Evolutionary conservation across 202 grass and related monocot genomes (phyloP).

Genomic region (Saccharum hybrid): DNA sequence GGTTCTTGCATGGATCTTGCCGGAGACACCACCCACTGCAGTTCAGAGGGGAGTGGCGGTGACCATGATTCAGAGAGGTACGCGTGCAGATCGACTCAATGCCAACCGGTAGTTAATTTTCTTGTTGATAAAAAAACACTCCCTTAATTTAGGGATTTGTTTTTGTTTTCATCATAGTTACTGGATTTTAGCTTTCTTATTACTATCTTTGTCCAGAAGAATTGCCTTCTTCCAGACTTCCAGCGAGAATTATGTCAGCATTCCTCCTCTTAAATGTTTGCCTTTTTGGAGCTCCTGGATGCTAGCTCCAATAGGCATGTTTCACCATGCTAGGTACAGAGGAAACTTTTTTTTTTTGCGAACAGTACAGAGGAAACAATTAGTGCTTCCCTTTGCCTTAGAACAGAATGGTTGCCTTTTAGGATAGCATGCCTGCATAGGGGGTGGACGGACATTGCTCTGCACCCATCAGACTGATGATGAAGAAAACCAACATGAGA

Average conservation of each 20-base stretch:
- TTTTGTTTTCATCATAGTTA: not conserved
- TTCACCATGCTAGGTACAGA: conserved; percentile 30
- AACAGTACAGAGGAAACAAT: conserved; percentile 47
- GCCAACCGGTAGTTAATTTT: not conserved
- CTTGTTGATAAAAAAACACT: not conserved
- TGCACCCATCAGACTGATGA: conserved; percentile 5
- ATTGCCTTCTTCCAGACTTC: not conserved
- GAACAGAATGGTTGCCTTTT: conserved; percentile 30
- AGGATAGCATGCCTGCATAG: conserved; percentile 1
- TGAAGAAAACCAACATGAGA: not conserved
- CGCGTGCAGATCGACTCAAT: conserved; percentile 37
- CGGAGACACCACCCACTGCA: conserved; percentile 39
- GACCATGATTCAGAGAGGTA: conserved; percentile 56
- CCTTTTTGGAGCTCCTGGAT: not conserved
- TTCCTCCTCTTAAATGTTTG: conserved; percentile 12
- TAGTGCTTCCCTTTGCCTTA: conserved; percentile 17
- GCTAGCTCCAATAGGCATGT: conserved; percentile 30
- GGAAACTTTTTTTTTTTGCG: too few relatives aligned
- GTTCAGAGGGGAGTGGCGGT: conserved; percentile 34
- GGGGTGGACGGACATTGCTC: not conserved
- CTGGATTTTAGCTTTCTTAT: too few relatives aligned
- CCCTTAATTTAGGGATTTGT: not conserved
- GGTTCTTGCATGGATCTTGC: conserved; percentile 35
- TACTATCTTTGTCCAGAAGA: not conserved
- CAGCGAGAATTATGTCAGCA: not conserved